Evolutionary conservation across 257 asterid genomes (phyloP), one percentile per base, ranked within the genome.

Genomic region (Echium plantagineum): DNA sequence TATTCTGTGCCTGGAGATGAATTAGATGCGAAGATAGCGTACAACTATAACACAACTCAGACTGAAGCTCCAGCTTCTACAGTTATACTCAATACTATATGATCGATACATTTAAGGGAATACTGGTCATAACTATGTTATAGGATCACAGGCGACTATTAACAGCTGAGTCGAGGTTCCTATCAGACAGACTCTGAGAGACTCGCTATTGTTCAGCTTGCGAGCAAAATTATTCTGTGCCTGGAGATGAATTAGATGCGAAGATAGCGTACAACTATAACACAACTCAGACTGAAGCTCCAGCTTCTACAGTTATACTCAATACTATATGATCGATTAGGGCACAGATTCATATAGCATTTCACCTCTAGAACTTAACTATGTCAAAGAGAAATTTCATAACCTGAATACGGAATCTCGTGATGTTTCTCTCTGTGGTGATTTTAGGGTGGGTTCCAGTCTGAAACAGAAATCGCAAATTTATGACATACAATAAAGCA

Each of bases 401-500:
- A 53, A 91, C 98, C 96, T 91, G 98, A 19, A 75, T 49, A 32
- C 96, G 94, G 67, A 93, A 93, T 13, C 94, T 81, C 58, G 78
- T 84, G 59, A 93, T 86, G 77, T 93, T 93, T 75, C 74, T 84
- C 66, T 71, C 35, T 31, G 98, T 93, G 21, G 97, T 86, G 77
- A 73, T 66, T 76, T 83, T 93, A 49, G 98, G 98, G 73, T 93
- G 97, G 0, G 94, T 86, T 63, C 96, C 98, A 1, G 97, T 89
- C 98, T 93, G 83, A 72, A 66, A 63, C 75, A 68, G 58, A 70
- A 51, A 42, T 66, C 47, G 15, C 57, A 19, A 55, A 66, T 21
- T 67, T 55, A 66, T 53, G 60, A 61, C 16, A 54, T 53, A 62
- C 52, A 54, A 1, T 28, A 46, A 55, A 56, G 57, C n/a, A n/a